phyloP scores from a whole-genome alignment of 2,329 filamentous ascomycete species.

The Trichoderma aggressivum region DNA sequence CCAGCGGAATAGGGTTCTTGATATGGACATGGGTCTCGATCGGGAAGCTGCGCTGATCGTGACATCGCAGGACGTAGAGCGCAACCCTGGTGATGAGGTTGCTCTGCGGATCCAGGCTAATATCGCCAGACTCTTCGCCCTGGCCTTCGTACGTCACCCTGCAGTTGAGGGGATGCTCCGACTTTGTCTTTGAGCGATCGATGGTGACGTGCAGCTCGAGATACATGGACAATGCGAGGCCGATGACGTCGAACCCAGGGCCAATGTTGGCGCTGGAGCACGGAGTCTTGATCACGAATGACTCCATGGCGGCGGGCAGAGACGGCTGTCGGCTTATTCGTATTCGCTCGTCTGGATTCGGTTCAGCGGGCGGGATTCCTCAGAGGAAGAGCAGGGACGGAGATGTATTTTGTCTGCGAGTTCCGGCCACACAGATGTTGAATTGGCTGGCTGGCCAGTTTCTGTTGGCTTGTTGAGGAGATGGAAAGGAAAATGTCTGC shows the following conservation, averaged over 20 bases:
- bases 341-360: neutral
- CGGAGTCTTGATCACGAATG: constrained; percentile 73
- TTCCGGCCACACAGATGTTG: neutral
- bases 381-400: neutral
- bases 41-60: constrained; percentile 82
- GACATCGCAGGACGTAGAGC: constrained; percentile 90
- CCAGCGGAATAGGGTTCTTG: constrained; percentile 90
- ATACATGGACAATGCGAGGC: constrained; percentile 89
- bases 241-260: constrained; percentile 96
- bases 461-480: neutral
- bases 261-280: constrained; percentile 98
- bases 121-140: constrained; percentile 65
- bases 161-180: constrained; percentile 73
- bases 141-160: constrained; percentile 85
- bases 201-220: constrained; percentile 84
- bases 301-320: constrained; percentile 43
- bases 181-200: constrained; percentile 53
- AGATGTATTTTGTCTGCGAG: neutral
- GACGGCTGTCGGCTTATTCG: neutral
- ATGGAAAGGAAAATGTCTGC: neutral
- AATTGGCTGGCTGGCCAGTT: neutral
- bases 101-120: constrained; percentile 76
- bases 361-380: neutral
- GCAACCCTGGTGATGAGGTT: constrained; percentile 95
- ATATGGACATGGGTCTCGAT: constrained; percentile 87